These are phyloP conservation scores for Pilatotrama ljubarskyi DNA, from an alignment of 768 basidiomycete species.

Conservation along the genomic window DNA sequence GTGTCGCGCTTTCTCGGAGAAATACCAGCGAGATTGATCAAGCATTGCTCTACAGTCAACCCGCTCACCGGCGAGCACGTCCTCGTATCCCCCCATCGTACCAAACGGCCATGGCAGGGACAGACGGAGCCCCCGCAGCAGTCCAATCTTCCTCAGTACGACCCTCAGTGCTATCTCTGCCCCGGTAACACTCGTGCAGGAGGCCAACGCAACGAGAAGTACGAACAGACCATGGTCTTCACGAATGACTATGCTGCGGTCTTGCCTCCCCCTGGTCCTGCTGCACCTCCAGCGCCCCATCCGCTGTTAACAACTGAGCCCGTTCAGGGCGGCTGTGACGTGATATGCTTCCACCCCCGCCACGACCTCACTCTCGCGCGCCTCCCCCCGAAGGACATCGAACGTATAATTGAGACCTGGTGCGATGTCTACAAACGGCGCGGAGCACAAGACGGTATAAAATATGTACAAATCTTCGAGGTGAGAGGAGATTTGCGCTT, in stretches of 20 bases:
- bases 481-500: slow-evolving; percentile 37
- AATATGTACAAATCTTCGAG: slow-evolving; percentile 91
- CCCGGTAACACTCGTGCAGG: slow-evolving; percentile 78
- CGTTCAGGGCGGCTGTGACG: slow-evolving; percentile 83
- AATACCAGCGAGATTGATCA: background rate
- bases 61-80: slow-evolving; percentile 76
- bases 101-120: slow-evolving; percentile 88
- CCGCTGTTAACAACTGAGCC: slow-evolving; percentile 66
- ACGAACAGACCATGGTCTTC: slow-evolving; percentile 69
- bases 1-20: slow-evolving; percentile 19
- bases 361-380: slow-evolving; percentile 85
- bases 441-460: slow-evolving; percentile 63
- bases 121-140: slow-evolving; percentile 71
- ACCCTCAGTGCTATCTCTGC: slow-evolving; percentile 82
- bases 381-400: slow-evolving; percentile 57
- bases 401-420: slow-evolving; percentile 73
- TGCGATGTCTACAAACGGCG: slow-evolving; percentile 58
- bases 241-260: slow-evolving; percentile 85
- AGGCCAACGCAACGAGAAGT: slow-evolving; percentile 68
- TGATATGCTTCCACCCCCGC: slow-evolving; percentile 81
- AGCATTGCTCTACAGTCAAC: slow-evolving; percentile 53
- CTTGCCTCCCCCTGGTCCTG: slow-evolving; percentile 60
- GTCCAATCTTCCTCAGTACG: slow-evolving; percentile 57
- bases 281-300: slow-evolving; percentile 51
- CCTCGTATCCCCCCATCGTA: slow-evolving; percentile 88